These are phyloP conservation scores for Backusella parvicylindrica DNA, from an alignment of 192 early-diverging fungal genomes.

Conservation along the genomic window DNA sequence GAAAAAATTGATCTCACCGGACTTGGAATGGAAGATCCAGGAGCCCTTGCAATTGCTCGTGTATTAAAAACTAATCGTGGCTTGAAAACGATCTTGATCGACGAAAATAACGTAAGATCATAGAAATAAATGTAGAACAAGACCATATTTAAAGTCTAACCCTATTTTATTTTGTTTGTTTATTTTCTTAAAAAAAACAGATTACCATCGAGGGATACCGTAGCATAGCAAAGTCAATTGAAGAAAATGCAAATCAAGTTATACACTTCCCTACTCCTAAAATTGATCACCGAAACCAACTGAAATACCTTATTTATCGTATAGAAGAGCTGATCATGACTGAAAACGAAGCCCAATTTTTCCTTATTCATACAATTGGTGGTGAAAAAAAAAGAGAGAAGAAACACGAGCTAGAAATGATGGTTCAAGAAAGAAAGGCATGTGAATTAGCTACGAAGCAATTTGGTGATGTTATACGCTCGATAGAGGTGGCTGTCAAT, in stretches of 20 bases:
- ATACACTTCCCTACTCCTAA: slow-evolving; percentile 30
- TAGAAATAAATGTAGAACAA: not conserved
- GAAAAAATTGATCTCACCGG: slow-evolving; percentile 7
- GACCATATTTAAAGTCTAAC: not conserved
- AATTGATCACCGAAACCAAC: slow-evolving; percentile 32
- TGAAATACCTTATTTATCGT: slow-evolving; percentile 15
- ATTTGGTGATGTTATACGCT: not conserved
- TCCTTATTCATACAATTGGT: slow-evolving; percentile 37
- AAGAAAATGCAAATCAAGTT: slow-evolving; percentile 30
- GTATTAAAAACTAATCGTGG: not conserved
- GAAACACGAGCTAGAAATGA: not conserved
- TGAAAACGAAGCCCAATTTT: slow-evolving; percentile 38
- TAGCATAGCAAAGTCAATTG: slow-evolving; percentile 34
- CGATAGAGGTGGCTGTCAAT: not conserved
- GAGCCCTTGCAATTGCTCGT: not conserved
- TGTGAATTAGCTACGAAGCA: not conserved
- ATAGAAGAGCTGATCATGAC: slow-evolving; percentile 37
- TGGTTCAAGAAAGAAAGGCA: not conserved
- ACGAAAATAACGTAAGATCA: not conserved
- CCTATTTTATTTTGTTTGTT: no score
- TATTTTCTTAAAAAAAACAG: slow-evolving; percentile 11
- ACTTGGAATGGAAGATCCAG: not conserved
- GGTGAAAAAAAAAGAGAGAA: slow-evolving; percentile 12
- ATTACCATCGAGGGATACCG: slow-evolving; percentile 46
- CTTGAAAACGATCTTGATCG: not conserved